These are phyloP conservation scores for Leptographium flavum DNA, from an alignment of 2,329 filamentous ascomycete genomes.

Conservation along the genomic window DNA sequence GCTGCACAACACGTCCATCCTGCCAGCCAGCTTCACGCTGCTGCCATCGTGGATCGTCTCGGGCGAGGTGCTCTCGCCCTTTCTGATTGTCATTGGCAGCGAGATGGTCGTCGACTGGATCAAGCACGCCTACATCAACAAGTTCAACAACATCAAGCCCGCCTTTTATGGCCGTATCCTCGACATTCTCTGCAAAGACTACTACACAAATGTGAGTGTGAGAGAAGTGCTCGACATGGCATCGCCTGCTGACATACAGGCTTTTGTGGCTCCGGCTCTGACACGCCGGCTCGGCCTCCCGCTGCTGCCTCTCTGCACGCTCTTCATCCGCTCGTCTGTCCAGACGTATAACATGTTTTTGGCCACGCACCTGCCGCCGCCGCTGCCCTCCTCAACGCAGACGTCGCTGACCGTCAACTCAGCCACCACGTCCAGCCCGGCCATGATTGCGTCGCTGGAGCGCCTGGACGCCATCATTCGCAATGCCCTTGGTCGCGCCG, in stretches of 20 bases:
- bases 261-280: slow-evolving; percentile 80
- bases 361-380: slow-evolving; percentile 68
- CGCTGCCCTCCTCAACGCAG: slow-evolving; percentile 49
- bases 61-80: slow-evolving; percentile 81
- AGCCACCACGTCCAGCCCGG: slow-evolving; percentile 46
- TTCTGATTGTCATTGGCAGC: slow-evolving; percentile 83
- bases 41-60: slow-evolving; percentile 65
- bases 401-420: slow-evolving; percentile 53
- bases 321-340: slow-evolving; percentile 87
- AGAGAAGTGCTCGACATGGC: background rate
- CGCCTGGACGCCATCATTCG: slow-evolving; percentile 67
- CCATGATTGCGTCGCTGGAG: slow-evolving; percentile 62
- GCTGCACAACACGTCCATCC: slow-evolving; percentile 55
- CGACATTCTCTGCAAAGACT: slow-evolving; percentile 92
- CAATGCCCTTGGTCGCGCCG: slow-evolving; percentile 59
- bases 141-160: slow-evolving; percentile 96
- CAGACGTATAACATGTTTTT: slow-evolving; percentile 99
- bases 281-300: slow-evolving; percentile 82
- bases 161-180: slow-evolving; percentile 79
- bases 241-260: slow-evolving; percentile 28
- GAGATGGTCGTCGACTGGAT: slow-evolving; percentile 96
- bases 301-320: slow-evolving; percentile 79
- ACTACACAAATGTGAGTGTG: slow-evolving; percentile 70
- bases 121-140: slow-evolving; percentile 95
- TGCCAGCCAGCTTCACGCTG: slow-evolving; percentile 83